phyloP scores from a whole-genome alignment of 2,329 filamentous ascomycete species.

The Mycocentrospora acerina region DNA sequence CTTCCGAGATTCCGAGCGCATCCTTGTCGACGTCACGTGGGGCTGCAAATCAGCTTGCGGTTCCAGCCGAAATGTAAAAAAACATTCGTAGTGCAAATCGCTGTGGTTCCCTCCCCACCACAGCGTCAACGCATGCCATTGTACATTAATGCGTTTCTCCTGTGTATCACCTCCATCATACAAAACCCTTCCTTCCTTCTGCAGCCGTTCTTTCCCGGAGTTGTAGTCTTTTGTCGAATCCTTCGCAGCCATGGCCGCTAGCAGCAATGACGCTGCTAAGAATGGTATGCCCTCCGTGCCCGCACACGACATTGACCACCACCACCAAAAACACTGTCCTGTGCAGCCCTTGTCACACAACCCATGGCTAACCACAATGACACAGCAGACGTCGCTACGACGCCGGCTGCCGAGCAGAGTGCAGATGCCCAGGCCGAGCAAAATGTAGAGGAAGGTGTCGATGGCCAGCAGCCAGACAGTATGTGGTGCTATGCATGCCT shows the following conservation, averaged over 20 bases:
- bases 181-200: constrained; percentile 25
- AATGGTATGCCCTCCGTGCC: constrained; percentile 33
- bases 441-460: constrained; percentile 28
- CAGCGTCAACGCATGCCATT: constrained; percentile 26
- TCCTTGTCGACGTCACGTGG: too few species aligned
- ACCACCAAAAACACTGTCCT: neutral
- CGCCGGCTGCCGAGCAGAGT: constrained; percentile 24
- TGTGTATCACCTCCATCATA: constrained; percentile 27
- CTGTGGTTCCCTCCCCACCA: constrained; percentile 1
- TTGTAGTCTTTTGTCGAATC: constrained; percentile 16
- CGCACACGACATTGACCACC: constrained; percentile 9
- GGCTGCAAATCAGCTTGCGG: too few species aligned
- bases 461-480: constrained; percentile 36
- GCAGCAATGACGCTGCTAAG: constrained; percentile 41
- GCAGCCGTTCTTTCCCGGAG: constrained; percentile 19
- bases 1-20: too few species aligned
- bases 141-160: constrained; percentile 38
- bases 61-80: too few species aligned
- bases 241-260: constrained; percentile 37
- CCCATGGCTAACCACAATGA: constrained; percentile 25
- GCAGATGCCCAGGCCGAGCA: constrained; percentile 22
- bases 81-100: too few species aligned
- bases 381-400: constrained; percentile 27
- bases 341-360: neutral
- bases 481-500: constrained; percentile 10